Percentiles rank a stretch among this genome's conserved stretches.
Evolutionary conservation across 345 rosid species (phyloP).

Genomic region (Rhizophora apiculata): DNA sequence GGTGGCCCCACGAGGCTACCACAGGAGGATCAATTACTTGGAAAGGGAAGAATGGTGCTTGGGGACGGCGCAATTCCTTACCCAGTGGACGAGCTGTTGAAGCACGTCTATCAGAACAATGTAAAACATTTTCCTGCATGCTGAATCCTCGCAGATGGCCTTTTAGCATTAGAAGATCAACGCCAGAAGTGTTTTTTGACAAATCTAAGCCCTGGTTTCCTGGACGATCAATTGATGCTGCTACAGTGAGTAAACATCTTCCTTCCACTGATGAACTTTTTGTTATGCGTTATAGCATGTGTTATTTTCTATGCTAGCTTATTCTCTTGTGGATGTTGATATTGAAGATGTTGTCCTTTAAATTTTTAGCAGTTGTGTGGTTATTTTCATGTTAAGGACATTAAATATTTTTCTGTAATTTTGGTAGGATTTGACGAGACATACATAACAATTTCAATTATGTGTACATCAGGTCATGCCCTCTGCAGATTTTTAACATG

Average conservation of each 20-base stretch:
- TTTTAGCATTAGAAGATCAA: constrained; percentile 31
- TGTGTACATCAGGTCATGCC: too few species aligned
- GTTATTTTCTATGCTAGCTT: neutral
- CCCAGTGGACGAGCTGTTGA: constrained; percentile 25
- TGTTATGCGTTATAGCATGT: neutral
- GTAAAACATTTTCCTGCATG: constrained; percentile 42
- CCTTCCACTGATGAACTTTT: neutral
- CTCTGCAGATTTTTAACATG: neutral
- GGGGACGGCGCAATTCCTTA: constrained; percentile 36
- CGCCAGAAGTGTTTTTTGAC: constrained; percentile 51
- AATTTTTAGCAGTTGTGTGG: too few species aligned
- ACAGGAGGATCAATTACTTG: constrained; percentile 22
- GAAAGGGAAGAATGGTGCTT: constrained; percentile 33
- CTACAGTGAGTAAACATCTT: constrained; percentile 43
- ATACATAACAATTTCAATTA: too few species aligned
- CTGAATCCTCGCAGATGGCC: constrained; percentile 34
- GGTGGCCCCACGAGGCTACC: constrained; percentile 35
- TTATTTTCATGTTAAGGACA: too few species aligned
- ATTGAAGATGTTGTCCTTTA: neutral
- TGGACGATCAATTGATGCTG: constrained; percentile 25
- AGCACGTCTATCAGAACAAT: constrained; percentile 33
- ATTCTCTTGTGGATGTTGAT: neutral
- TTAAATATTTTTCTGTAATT: too few species aligned
- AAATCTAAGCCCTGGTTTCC: constrained; percentile 52
- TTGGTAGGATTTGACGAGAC: too few species aligned